Evolutionary conservation across 2,329 filamentous ascomycete species (phyloP).

Genomic region (Arthroderma uncinatum): DNA sequence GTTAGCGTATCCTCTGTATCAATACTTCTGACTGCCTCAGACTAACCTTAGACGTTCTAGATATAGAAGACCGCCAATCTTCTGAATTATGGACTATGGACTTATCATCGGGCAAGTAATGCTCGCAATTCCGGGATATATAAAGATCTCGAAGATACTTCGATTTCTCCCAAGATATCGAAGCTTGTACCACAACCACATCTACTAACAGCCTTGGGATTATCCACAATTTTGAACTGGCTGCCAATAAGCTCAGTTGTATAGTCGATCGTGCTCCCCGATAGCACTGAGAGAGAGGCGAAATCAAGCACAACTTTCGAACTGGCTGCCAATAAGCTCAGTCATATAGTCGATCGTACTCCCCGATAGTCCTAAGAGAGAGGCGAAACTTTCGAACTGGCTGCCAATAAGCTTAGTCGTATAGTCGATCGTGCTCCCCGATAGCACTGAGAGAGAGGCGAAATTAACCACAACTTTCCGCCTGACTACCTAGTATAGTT

Average conservation of each 20-base stretch:
- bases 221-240: conserved; percentile 93
- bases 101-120: too few species aligned
- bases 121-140: too few species aligned
- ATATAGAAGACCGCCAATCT: too few species aligned
- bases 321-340: conserved; percentile 90
- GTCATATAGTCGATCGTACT: conserved; percentile 93
- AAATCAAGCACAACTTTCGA: too few species aligned
- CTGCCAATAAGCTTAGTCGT: conserved; percentile 91
- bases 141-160: too few species aligned
- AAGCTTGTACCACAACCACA: conserved; percentile 99
- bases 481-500: conserved; percentile 95
- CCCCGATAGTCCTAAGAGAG: conserved; percentile 75
- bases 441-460: conserved; percentile 70
- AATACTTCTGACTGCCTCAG: too few species aligned
- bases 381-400: too few species aligned
- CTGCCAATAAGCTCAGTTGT: conserved; percentile 88
- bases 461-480: too few species aligned
- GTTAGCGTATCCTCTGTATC: too few species aligned
- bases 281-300: conserved; percentile 70
- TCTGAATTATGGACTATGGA: too few species aligned
- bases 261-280: conserved; percentile 89
- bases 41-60: too few species aligned
- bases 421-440: conserved; percentile 89
- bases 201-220: conserved; percentile 79
- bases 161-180: conserved; percentile 45